Evolutionary conservation across 2,329 filamentous ascomycete species (phyloP).

Genomic region (Pestalotiopsis sp.): DNA sequence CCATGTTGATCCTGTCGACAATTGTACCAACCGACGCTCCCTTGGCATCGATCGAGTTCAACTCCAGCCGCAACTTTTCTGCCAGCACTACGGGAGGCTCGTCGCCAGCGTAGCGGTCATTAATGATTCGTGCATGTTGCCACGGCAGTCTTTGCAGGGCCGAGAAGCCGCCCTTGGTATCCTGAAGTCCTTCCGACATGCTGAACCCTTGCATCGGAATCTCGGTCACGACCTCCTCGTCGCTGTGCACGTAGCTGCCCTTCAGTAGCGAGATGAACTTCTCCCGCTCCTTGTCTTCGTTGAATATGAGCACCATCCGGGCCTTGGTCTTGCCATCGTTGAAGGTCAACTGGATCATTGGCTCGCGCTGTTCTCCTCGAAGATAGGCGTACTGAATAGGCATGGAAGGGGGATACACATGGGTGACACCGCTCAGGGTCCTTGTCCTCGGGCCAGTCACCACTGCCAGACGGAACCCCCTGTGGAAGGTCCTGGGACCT

Average conservation of each 20-base stretch:
- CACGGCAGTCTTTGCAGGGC: conserved; percentile 60
- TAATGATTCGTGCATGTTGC: conserved; percentile 73
- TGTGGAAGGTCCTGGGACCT: conserved; percentile 73
- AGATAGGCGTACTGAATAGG: conserved; percentile 81
- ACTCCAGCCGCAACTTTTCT: conserved; percentile 74
- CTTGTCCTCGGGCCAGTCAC: conserved; percentile 79
- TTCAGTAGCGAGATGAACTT: conserved; percentile 74
- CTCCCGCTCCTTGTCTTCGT: conserved; percentile 70
- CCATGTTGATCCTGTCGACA: conserved; percentile 83
- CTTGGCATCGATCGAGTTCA: conserved; percentile 66
- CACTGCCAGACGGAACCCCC: conserved; percentile 78
- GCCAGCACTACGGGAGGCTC: conserved; percentile 73
- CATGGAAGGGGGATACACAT: conserved; percentile 64
- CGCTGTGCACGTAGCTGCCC: conserved; percentile 68
- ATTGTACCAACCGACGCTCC: conserved; percentile 57
- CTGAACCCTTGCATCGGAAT: conserved; percentile 67
- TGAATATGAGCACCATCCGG: conserved; percentile 78
- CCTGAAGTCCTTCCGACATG: conserved; percentile 58
- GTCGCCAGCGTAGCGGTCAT: conserved; percentile 67
- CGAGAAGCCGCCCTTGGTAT: conserved; percentile 50
- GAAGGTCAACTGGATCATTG: conserved; percentile 72
- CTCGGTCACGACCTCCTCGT: conserved; percentile 74
- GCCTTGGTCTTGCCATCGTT: conserved; percentile 68
- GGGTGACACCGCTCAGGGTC: conserved; percentile 75
- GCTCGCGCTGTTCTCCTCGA: conserved; percentile 70